Percentiles rank a stretch among this genome's conserved stretches.
Evolutionary conservation across 495 filamentous ascomycete genomes (phyloP).

Genomic region (Penicillium egyptiacum): DNA sequence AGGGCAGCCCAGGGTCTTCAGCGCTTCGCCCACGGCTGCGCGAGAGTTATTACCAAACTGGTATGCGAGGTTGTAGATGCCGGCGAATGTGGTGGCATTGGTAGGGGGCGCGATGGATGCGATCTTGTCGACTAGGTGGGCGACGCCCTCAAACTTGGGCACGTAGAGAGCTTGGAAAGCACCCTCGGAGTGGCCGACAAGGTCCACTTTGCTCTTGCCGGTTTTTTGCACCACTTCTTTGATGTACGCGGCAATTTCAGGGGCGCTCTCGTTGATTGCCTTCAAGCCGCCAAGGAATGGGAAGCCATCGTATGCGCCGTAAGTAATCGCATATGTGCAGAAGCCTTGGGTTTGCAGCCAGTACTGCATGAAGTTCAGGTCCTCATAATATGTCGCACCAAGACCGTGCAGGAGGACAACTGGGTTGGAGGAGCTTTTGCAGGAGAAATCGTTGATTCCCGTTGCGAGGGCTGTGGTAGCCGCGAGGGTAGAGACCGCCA

Average conservation of each 20-base stretch:
- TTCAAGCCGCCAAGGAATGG: slow-evolving; percentile 49
- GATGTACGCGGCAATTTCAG: slow-evolving; percentile 52
- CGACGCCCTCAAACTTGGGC: slow-evolving; percentile 50
- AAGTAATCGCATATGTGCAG: slow-evolving; percentile 54
- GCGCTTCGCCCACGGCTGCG: slow-evolving; percentile 29
- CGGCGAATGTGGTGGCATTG: slow-evolving; percentile 48
- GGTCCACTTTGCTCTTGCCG: slow-evolving; percentile 45
- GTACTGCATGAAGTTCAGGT: slow-evolving; percentile 52
- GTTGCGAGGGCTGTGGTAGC: slow-evolving; percentile 22
- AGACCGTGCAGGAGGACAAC: slow-evolving; percentile 55
- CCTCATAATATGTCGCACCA: slow-evolving; percentile 51
- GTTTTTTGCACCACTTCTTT: slow-evolving; percentile 41
- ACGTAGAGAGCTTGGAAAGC: slow-evolving; percentile 54
- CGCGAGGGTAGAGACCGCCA: slow-evolving; percentile 17
- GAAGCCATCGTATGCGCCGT: slow-evolving; percentile 50
- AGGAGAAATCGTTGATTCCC: slow-evolving; percentile 44
- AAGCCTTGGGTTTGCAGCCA: slow-evolving; percentile 51
- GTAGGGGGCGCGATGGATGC: slow-evolving; percentile 54
- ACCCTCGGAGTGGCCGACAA: slow-evolving; percentile 58
- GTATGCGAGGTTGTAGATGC: slow-evolving; percentile 48
- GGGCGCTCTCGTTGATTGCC: slow-evolving; percentile 46
- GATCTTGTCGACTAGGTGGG: slow-evolving; percentile 45
- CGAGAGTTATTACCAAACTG: slow-evolving; percentile 40
- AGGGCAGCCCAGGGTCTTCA: slow-evolving; percentile 44
- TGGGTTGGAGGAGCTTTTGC: slow-evolving; percentile 43